phyloP scores from a whole-genome alignment of 202 grass and related monocot species.

The Cymbopogon flexuosus region DNA sequence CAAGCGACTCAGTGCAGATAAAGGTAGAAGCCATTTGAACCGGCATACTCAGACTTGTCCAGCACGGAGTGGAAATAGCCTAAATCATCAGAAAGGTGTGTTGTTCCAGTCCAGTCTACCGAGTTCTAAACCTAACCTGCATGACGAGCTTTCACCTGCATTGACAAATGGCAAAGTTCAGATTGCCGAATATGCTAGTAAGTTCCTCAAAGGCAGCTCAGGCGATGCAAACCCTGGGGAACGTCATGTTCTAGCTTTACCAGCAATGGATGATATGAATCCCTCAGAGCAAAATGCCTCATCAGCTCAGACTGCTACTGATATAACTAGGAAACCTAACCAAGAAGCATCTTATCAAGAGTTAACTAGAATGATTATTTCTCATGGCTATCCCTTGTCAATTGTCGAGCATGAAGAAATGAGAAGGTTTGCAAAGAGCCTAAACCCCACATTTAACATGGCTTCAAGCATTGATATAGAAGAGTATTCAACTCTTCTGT shows the following conservation, averaged over 20 bases:
- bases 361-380: slow-evolving; percentile 44
- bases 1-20: slow-evolving; percentile 44
- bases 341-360: slow-evolving; percentile 48
- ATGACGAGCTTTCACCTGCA: slow-evolving; percentile 42
- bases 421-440: slow-evolving; percentile 45
- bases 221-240: slow-evolving; percentile 4
- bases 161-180: slow-evolving; percentile 56
- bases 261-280: slow-evolving; percentile 23
- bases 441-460: slow-evolving; percentile 53
- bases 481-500: slow-evolving; percentile 46
- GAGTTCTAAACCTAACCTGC: slow-evolving; percentile 35
- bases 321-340: slow-evolving; percentile 36
- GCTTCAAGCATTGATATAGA: slow-evolving; percentile 44
- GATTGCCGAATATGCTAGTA: slow-evolving; percentile 47
- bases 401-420: slow-evolving; percentile 50
- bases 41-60: slow-evolving; percentile 38
- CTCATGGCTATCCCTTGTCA: slow-evolving; percentile 51
- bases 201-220: slow-evolving; percentile 16
- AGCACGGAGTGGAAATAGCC: slow-evolving; percentile 27
- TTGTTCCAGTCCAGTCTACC: slow-evolving; percentile 30
- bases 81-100: slow-evolving; percentile 29
- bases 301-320: neutral
- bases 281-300: slow-evolving; percentile 10
- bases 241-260: slow-evolving; percentile 41
- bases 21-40: slow-evolving; percentile 48